Conservation (phyloP, 1,284 basidiomycete genomes). For the Pseudozyma hubeiensis region DNA sequence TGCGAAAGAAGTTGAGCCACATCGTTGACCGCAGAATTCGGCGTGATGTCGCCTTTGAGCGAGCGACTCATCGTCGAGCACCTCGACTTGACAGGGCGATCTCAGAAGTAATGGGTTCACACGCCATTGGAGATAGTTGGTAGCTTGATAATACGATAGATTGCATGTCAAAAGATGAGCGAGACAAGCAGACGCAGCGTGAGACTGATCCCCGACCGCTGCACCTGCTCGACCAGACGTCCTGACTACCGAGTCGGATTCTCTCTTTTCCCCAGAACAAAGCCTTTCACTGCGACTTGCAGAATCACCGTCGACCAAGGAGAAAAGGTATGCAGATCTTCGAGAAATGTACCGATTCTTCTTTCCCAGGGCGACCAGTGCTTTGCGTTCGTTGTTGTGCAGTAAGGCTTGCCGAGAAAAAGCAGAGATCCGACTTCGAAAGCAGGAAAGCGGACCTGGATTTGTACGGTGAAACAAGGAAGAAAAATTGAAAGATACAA, state of each 20-base stretch:
- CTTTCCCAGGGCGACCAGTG: background rate
- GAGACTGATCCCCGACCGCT: background rate
- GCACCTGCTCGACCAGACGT: constrained; percentile 20
- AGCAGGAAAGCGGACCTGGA: constrained; percentile 17
- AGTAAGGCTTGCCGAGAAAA: background rate
- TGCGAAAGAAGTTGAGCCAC: no score
- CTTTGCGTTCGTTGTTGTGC: background rate
- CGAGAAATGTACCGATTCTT: constrained; percentile 10
- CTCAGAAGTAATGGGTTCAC: background rate
- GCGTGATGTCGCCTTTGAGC: no score
- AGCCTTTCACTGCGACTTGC: no score
- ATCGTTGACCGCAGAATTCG: no score
- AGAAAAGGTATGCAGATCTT: constrained; percentile 17
- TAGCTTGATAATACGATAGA: background rate
- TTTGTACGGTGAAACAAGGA: constrained; percentile 17
- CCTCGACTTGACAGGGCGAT: no score
- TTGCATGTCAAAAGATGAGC: constrained; percentile 7
- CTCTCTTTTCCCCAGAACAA: no score
- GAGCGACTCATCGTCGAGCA: no score
- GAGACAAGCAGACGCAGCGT: background rate
- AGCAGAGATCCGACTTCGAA: constrained; percentile 9
- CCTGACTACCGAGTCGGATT: constrained; percentile 22
- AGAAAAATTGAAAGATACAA: constrained; percentile 52
- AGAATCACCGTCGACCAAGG: no score
- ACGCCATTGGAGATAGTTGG: background rate